Conservation (phyloP, 2,329 filamentous ascomycete genomes). For the Phoma sp. region DNA sequence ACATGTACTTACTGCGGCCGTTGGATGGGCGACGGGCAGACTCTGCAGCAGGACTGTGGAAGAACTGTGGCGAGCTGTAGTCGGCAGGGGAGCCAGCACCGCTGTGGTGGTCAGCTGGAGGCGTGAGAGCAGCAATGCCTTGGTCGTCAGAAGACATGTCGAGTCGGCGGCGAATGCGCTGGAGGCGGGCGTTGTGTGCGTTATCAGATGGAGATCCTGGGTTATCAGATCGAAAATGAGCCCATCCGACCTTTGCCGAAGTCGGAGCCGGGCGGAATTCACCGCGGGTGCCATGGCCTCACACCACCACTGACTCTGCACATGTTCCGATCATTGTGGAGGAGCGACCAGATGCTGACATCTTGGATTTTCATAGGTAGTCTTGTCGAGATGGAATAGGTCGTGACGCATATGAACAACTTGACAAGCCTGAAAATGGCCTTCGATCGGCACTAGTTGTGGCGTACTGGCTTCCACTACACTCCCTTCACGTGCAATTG, state of each 20-base stretch:
- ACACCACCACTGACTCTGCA: not conserved
- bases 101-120: conserved; percentile 20
- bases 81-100: conserved; percentile 22
- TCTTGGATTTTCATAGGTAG: too few relatives aligned
- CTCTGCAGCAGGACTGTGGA: conserved; percentile 18
- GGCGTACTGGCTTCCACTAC: too few relatives aligned
- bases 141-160: conserved; percentile 30
- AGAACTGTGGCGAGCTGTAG: conserved; percentile 23
- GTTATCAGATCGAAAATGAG: conserved; percentile 39
- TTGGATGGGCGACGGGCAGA: conserved; percentile 23
- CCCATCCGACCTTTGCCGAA: conserved; percentile 26
- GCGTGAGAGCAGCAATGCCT: conserved; percentile 22
- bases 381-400: too few relatives aligned
- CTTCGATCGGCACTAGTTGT: too few relatives aligned
- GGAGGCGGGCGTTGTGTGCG: conserved; percentile 14
- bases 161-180: conserved; percentile 15
- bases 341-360: too few relatives aligned
- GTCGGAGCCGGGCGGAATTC: conserved; percentile 24
- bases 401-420: too few relatives aligned
- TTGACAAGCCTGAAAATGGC: too few relatives aligned
- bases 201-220: conserved; percentile 28
- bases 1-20: conserved; percentile 28
- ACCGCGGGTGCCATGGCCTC: not conserved
- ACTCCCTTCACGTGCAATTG: too few relatives aligned
- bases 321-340: conserved; percentile 57